A percentile compares a stretch with the other conserved stretches of the same genome.
Evolutionary conservation across 2,329 filamentous ascomycete genomes (phyloP).

Genomic region (Nectriaceae sp.): DNA sequence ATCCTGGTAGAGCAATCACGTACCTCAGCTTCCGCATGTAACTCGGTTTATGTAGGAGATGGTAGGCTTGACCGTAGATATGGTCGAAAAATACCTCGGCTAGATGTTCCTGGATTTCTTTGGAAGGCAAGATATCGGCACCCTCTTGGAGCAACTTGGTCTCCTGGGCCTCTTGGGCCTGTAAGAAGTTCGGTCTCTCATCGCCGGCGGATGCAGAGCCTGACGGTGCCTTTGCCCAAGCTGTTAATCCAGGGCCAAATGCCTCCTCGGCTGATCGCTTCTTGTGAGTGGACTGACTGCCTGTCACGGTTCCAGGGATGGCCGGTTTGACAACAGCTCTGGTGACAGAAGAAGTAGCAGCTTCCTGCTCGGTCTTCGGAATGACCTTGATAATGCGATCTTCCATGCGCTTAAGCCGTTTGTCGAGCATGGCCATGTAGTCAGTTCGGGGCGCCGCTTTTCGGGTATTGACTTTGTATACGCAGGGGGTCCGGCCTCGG

Average conservation of each 20-base stretch:
- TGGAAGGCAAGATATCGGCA: slow-evolving; percentile 75
- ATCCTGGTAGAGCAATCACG: slow-evolving; percentile 30
- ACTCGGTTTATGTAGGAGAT: slow-evolving; percentile 92
- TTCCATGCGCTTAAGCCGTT: slow-evolving; percentile 94
- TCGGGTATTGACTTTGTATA: slow-evolving; percentile 94
- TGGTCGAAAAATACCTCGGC: slow-evolving; percentile 95
- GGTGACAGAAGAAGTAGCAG: slow-evolving; percentile 65
- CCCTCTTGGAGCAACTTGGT: slow-evolving; percentile 80
- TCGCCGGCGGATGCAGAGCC: slow-evolving; percentile 52
- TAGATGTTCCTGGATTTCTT: slow-evolving; percentile 89
- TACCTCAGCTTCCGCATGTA: slow-evolving; percentile 86
- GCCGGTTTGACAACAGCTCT: slow-evolving; percentile 85
- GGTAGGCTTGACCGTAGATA: slow-evolving; percentile 93
- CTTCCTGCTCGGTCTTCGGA: slow-evolving; percentile 80
- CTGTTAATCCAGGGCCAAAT: slow-evolving; percentile 78
- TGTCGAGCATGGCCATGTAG: slow-evolving; percentile 99
- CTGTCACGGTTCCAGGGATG: slow-evolving; percentile 55
- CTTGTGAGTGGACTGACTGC: slow-evolving; percentile 56
- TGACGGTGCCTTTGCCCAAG: slow-evolving; percentile 69
- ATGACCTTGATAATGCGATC: slow-evolving; percentile 95
- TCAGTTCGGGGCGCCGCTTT: slow-evolving; percentile 94
- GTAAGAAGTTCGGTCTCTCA: slow-evolving; percentile 48
- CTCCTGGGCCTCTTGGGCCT: slow-evolving; percentile 70
- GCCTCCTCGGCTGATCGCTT: slow-evolving; percentile 87
- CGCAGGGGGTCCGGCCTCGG: slow-evolving; percentile 88